phyloP scores from a whole-genome alignment of 768 basidiomycete species.

The Calocybe cyanea region DNA sequence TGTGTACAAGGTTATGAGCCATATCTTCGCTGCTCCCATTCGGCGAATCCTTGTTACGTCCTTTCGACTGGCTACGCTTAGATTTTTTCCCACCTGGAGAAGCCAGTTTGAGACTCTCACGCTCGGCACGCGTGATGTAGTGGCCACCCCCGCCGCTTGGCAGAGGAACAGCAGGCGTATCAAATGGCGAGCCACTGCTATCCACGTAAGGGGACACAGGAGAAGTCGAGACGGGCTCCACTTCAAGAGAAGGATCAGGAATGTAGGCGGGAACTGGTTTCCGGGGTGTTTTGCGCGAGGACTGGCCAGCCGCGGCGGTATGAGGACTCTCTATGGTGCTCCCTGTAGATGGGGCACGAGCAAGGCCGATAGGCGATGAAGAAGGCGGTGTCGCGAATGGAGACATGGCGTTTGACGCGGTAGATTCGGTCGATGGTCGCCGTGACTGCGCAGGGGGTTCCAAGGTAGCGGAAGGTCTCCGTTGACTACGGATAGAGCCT shows the following conservation, averaged over 20 bases:
- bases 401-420: constrained; percentile 3
- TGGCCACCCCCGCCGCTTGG: constrained; percentile 8
- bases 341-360: neutral
- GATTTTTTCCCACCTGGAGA: constrained; percentile 5
- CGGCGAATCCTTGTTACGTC: constrained; percentile 4
- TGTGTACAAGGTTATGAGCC: constrained; percentile 11
- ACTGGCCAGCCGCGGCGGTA: neutral
- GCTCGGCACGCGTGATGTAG: constrained; percentile 15
- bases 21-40: constrained; percentile 11
- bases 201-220: neutral
- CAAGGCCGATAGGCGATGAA: constrained; percentile 1
- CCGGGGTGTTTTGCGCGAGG: constrained; percentile 12
- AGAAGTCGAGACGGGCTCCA: neutral
- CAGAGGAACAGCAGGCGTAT: constrained; percentile 1
- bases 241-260: neutral
- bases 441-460: neutral
- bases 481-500: constrained; percentile 2
- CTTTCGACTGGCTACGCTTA: constrained; percentile 5
- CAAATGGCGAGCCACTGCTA: neutral
- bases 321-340: too few relatives aligned
- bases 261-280: constrained; percentile 20
- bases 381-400: constrained; percentile 6
- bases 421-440: constrained; percentile 10
- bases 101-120: constrained; percentile 11
- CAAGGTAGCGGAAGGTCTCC: neutral